phyloP scores from a whole-genome alignment of 495 filamentous ascomycete species.

The Penicillium arizonense region DNA sequence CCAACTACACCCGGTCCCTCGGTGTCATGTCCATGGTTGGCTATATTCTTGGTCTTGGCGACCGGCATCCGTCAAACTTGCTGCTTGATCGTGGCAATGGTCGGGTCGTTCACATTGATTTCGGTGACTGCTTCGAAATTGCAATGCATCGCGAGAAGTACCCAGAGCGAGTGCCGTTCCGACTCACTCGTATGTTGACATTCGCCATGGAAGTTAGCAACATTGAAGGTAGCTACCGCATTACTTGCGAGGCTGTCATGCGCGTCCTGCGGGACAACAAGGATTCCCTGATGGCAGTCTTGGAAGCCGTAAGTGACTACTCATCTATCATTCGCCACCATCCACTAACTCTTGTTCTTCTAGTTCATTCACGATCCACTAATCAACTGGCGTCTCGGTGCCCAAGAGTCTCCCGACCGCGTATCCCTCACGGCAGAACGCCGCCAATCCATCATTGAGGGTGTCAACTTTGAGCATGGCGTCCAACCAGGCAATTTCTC shows the following conservation, averaged over 20 bases:
- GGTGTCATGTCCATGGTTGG: conserved; percentile 99
- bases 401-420: conserved; percentile 75
- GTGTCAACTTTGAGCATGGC: conserved; percentile 53
- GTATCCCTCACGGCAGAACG: conserved; percentile 81
- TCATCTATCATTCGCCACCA: not conserved
- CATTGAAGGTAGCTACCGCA: conserved; percentile 96
- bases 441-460: conserved; percentile 68
- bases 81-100: conserved; percentile 95
- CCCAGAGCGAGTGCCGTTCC: conserved; percentile 95
- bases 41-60: conserved; percentile 94
- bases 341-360: conserved; percentile 24
- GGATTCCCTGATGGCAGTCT: conserved; percentile 95
- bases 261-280: conserved; percentile 94
- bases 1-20: conserved; percentile 95
- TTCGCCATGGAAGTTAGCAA: conserved; percentile 99
- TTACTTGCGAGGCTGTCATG: conserved; percentile 98
- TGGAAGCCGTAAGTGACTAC: conserved; percentile 80
- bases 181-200: conserved; percentile 95
- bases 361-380: conserved; percentile 98
- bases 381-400: conserved; percentile 92
- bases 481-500: conserved; percentile 46
- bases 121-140: conserved; percentile 98
- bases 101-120: conserved; percentile 97
- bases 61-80: conserved; percentile 94
- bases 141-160: conserved; percentile 99